Evolutionary conservation across 2,329 filamentous ascomycete genomes (phyloP).

Genomic region (Elsinoe perseae): DNA sequence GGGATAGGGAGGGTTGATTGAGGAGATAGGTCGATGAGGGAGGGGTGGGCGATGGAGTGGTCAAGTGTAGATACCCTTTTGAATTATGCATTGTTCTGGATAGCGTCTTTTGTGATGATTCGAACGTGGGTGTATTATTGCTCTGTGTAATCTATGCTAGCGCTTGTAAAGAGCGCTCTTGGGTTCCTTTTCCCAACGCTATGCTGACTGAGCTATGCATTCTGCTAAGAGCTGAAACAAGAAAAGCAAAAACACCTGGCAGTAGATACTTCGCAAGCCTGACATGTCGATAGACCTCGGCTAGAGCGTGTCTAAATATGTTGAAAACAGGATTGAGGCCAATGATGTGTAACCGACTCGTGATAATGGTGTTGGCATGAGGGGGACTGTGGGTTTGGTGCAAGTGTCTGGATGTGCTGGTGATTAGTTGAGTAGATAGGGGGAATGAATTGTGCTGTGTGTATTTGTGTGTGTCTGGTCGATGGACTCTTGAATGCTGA

Average conservation of each 20-base stretch:
- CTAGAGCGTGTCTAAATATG: not conserved
- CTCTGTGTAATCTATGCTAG: not conserved
- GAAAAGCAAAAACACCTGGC: not conserved
- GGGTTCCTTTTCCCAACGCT: not conserved
- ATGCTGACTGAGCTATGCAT: not conserved
- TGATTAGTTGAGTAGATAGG: too few relatives aligned
- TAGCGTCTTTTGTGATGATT: not conserved
- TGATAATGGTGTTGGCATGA: too few relatives aligned
- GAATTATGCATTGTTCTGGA: not conserved
- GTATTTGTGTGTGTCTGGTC: too few relatives aligned
- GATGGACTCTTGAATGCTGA: too few relatives aligned
- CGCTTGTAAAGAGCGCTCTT: not conserved
- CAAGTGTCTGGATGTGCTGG: too few relatives aligned
- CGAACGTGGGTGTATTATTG: not conserved
- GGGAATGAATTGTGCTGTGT: too few relatives aligned
- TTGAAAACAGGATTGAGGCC: not conserved
- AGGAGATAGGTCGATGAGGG: not conserved
- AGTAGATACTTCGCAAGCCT: not conserved
- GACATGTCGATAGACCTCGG: not conserved
- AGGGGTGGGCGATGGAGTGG: not conserved
- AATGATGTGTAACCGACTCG: too few relatives aligned
- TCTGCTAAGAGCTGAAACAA: not conserved
- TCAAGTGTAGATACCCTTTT: not conserved
- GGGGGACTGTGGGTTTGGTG: too few relatives aligned
- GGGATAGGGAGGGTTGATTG: constrained; percentile 22